Conservation (phyloP, 257 asterid genomes). For the Euphrasia confusa region DNA sequence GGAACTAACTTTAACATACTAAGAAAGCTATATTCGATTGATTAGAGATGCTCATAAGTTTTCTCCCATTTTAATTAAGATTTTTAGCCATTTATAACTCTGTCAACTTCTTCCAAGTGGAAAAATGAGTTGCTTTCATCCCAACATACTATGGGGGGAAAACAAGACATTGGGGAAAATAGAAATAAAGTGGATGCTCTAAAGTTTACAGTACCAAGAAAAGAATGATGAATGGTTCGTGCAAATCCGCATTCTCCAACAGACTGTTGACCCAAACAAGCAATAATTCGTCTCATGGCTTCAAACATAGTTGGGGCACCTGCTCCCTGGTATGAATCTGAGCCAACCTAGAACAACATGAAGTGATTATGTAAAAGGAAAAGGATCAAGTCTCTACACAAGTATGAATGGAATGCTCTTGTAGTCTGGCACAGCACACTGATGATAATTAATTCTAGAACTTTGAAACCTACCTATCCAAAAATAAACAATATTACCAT, state of each 20-base stretch:
- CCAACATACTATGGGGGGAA: too few species aligned
- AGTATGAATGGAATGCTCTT: conserved; percentile 4
- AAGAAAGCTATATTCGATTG: conserved; percentile 18
- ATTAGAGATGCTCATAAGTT: conserved; percentile 13
- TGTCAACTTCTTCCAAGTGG: conserved; percentile 3
- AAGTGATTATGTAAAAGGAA: conserved; percentile 17
- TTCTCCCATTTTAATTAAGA: conserved; percentile 12
- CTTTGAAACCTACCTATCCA: neutral
- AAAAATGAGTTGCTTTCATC: neutral
- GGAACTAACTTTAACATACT: neutral
- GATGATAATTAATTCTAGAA: neutral
- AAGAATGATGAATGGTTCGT: conserved; percentile 73
- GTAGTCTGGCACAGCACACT: conserved; percentile 6
- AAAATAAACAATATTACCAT: neutral
- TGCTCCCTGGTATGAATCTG: conserved; percentile 97
- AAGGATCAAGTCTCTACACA: neutral
- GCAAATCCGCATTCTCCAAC: conserved; percentile 67
- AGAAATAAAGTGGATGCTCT: conserved; percentile 10
- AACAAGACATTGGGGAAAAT: conserved; percentile 1
- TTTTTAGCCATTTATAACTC: conserved; percentile 3
- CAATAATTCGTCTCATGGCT: conserved; percentile 79
- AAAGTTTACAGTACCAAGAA: conserved; percentile 60
- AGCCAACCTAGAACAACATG: conserved; percentile 68
- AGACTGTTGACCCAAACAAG: conserved; percentile 53
- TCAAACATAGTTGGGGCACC: conserved; percentile 99